Evolutionary conservation across 179 eudicot genomes (phyloP).

Genomic region (Actinidia polygama): DNA sequence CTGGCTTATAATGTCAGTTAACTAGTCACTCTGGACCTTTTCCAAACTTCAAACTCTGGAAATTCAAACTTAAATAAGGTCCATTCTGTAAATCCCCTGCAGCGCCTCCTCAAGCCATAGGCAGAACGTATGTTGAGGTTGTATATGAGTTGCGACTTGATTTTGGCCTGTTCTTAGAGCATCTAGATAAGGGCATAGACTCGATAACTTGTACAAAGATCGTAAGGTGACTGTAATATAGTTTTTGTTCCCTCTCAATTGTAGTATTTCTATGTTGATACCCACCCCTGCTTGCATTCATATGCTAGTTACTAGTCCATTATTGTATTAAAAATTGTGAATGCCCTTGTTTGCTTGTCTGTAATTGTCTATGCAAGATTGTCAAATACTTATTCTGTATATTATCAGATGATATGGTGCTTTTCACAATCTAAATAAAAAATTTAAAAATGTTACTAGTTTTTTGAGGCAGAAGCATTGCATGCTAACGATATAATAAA

Average conservation of each 20-base stretch:
- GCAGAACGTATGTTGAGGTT: not conserved
- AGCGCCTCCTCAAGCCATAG: not conserved
- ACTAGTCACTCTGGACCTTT: not conserved
- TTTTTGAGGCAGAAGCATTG: too few species aligned
- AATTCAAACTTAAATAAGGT: not conserved
- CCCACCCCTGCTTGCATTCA: too few species aligned
- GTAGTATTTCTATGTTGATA: not conserved
- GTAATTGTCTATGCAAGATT: too few species aligned
- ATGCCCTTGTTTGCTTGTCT: too few species aligned
- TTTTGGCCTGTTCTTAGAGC: not conserved
- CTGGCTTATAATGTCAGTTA: slow-evolving; percentile 16
- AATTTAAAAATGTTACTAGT: too few species aligned
- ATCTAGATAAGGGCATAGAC: not conserved
- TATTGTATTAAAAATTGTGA: too few species aligned
- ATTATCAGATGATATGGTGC: too few species aligned
- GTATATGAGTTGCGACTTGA: not conserved
- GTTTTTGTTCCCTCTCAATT: slow-evolving; percentile 1
- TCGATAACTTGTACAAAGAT: not conserved
- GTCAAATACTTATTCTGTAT: too few species aligned
- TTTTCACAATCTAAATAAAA: too few species aligned
- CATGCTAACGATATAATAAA: too few species aligned
- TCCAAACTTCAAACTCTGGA: not conserved
- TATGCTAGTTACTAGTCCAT: too few species aligned
- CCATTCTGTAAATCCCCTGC: not conserved
- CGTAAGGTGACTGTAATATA: not conserved